A percentile compares a stretch with the other conserved stretches of the same genome.
phyloP scores from a whole-genome alignment of 2,329 filamentous ascomycete genomes.

The Pseudogymnoascus sp. region DNA sequence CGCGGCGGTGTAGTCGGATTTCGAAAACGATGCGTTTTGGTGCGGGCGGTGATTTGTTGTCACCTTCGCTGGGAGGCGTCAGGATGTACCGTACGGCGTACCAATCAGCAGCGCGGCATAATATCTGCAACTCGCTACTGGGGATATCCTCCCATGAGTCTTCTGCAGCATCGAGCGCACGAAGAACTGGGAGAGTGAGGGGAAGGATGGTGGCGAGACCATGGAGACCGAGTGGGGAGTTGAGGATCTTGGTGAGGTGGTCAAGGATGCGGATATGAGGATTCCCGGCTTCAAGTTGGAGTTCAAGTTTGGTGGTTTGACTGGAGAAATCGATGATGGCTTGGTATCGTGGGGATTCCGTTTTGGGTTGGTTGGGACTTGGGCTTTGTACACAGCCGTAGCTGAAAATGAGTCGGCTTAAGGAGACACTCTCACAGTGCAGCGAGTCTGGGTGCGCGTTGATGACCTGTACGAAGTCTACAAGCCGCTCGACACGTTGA shows the following conservation, averaged over 20 bases:
- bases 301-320: conserved; percentile 38
- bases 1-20: conserved; percentile 42
- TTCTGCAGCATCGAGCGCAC: conserved; percentile 54
- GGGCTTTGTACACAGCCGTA: conserved; percentile 42
- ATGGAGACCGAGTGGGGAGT: conserved; percentile 43
- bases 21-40: conserved; percentile 42
- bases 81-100: conserved; percentile 49
- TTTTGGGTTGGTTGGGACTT: conserved; percentile 13
- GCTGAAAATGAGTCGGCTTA: conserved; percentile 60
- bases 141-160: conserved; percentile 40
- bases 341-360: conserved; percentile 36
- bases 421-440: conserved; percentile 49
- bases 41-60: conserved; percentile 19
- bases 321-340: conserved; percentile 52
- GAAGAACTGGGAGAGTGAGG: conserved; percentile 57
- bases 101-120: conserved; percentile 50
- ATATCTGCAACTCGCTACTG: conserved; percentile 43
- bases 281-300: conserved; percentile 55
- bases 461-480: conserved; percentile 62
- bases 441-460: conserved; percentile 48
- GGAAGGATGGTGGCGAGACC: conserved; percentile 48
- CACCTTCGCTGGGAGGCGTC: conserved; percentile 24
- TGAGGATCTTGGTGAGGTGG: conserved; percentile 51
- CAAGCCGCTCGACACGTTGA: conserved; percentile 60
- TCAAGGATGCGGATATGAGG: conserved; percentile 60